A percentile compares a stretch with the other conserved stretches of the same genome.
phyloP scores from a whole-genome alignment of 495 filamentous ascomycete genomes.

The Penicillium macrosclerotiorum region DNA sequence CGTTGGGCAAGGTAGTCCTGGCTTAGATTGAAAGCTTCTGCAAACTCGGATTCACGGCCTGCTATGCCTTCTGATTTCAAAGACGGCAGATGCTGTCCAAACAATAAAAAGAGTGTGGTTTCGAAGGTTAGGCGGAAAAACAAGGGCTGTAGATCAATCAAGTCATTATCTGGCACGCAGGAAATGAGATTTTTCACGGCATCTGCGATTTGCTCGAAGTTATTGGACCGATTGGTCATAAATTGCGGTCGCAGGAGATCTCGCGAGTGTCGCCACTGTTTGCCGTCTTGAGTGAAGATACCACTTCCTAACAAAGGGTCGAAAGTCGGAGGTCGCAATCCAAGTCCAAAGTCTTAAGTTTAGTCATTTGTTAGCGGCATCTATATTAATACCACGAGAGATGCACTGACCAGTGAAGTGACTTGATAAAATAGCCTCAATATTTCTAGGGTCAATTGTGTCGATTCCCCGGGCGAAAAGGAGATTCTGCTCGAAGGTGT shows the following conservation, averaged over 20 bases:
- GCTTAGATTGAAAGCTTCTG: conserved; percentile 42
- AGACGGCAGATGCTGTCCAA: conserved; percentile 43
- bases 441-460: conserved; percentile 42
- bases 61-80: conserved; percentile 13
- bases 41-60: conserved; percentile 19
- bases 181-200: conserved; percentile 32
- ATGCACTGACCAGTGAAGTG: conserved; percentile 16
- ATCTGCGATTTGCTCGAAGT: neutral
- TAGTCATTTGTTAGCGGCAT: neutral
- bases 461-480: conserved; percentile 17
- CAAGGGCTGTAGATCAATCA: conserved; percentile 49
- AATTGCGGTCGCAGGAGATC: conserved; percentile 40
- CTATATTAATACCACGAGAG: neutral
- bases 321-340: conserved; percentile 20
- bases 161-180: conserved; percentile 15
- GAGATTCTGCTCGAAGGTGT: conserved; percentile 33
- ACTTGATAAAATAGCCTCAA: conserved; percentile 39
- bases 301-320: conserved; percentile 47
- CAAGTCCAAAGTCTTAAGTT: conserved; percentile 20
- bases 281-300: conserved; percentile 56
- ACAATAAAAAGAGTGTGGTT: conserved; percentile 47
- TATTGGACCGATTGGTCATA: neutral
- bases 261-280: conserved; percentile 50
- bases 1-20: conserved; percentile 47
- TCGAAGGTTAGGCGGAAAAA: conserved; percentile 52